Evolutionary conservation across 2,329 filamentous ascomycete genomes (phyloP), one percentile per base, ranked within the genome.

Genomic region (Nectriaceae sp.): DNA sequence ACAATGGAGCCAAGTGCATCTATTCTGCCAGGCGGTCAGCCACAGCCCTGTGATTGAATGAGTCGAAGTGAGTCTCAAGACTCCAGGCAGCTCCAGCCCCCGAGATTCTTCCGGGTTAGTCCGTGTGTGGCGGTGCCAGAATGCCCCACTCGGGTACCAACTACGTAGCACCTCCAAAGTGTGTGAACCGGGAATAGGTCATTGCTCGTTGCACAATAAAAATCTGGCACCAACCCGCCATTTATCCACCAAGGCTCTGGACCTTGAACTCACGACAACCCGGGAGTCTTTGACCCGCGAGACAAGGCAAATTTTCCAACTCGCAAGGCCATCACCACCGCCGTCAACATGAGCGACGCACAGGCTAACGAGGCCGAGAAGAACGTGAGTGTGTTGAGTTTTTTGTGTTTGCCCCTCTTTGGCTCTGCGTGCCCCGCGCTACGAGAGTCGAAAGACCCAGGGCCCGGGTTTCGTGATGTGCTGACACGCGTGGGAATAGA

Each of bases 321-420:
- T 54, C 56, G 57, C 52, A 51, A 55, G 51, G 56, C 49, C 54
- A 49, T 54, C 49, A 50, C 49, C 46, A 54, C 50, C 52, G 57
- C 58, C 56, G 54, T 71, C 82, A 92, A 76, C 66, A 96, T 96
- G 90, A 92, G 88, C 78, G 86, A 91, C 75, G 79, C 87, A 67
- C 85, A 90, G 76, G 84, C 84, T 71, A 92, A 87, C 77, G 94
- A 97, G 76, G 93, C 93, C 64, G 94, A 99, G 84, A 97, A 97
- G 84, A 99, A 97, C 75, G 82, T 84, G 67, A 74, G 79, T 76
- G 37, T 48, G 53, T 26, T 42, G 40, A 26, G 31, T 37, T 42
- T 33, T 35, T 41, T 47, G 47, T 49, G 45, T 43, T 46, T 53
- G 54, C 61, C 60, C 59, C 59, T 61, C 63, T 50, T 36, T 50